Percentiles rank a stretch among this genome's conserved stretches.
Evolutionary conservation across 2,329 filamentous ascomycete genomes (phyloP).

Genomic region (Neofusicoccum umdonicola): DNA sequence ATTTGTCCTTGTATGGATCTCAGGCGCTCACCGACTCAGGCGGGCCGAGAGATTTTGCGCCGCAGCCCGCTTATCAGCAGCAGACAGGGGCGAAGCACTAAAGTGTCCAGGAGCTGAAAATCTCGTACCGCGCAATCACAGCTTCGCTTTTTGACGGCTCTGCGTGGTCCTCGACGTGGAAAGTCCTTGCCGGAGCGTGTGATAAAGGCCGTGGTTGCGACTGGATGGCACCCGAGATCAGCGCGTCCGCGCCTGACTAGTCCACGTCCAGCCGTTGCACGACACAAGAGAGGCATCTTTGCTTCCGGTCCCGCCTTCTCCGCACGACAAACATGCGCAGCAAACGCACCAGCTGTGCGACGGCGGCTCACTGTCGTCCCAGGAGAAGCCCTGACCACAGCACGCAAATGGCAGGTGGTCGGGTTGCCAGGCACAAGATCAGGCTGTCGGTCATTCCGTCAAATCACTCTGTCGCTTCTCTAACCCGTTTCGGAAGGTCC

Average conservation of each 20-base stretch:
- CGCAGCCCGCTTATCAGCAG: no score
- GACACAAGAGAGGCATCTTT: neutral
- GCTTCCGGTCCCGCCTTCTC: neutral
- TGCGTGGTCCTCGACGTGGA: neutral
- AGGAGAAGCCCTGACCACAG: neutral
- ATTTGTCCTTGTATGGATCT: no score
- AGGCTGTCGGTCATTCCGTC: neutral
- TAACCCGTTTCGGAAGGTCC: slow-evolving; percentile 4
- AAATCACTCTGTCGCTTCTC: neutral
- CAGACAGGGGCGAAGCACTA: no score
- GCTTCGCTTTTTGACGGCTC: neutral
- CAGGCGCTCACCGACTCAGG: no score
- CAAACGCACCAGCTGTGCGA: neutral
- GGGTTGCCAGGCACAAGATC: neutral
- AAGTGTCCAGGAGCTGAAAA: no score
- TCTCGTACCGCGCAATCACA: neutral
- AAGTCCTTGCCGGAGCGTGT: no score
- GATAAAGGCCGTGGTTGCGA: neutral
- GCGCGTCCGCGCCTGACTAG: neutral
- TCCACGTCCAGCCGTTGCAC: neutral
- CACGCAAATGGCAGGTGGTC: slow-evolving; percentile 4
- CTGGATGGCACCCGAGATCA: neutral
- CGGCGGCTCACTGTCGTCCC: neutral
- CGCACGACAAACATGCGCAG: neutral
- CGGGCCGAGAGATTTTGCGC: no score